Evolutionary conservation across 2,329 filamentous ascomycete species (phyloP).

Genomic region (Phymatotrichopsis omnivora): DNA sequence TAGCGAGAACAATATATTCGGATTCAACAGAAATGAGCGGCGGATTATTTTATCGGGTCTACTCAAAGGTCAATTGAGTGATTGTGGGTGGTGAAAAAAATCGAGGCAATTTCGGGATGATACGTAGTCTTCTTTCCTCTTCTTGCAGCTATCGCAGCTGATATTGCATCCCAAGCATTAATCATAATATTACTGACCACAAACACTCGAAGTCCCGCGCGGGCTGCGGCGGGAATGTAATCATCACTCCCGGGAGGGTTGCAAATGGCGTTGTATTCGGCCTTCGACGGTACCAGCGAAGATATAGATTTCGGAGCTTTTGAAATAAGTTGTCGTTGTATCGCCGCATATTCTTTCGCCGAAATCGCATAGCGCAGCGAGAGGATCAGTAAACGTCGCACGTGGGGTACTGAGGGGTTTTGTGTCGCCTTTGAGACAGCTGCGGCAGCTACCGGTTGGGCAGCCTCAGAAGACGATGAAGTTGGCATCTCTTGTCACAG

Average conservation of each 20-base stretch:
- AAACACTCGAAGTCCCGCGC: conserved; percentile 63
- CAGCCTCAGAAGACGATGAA: too few species aligned
- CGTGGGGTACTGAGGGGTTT: conserved; percentile 30
- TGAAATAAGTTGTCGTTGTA: conserved; percentile 75
- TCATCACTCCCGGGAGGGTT: conserved; percentile 44
- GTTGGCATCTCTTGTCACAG: too few species aligned
- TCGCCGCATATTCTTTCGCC: conserved; percentile 70
- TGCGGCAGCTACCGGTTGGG: too few species aligned
- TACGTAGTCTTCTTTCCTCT: conserved; percentile 40
- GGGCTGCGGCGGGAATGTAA: conserved; percentile 59
- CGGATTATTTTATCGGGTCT: too few species aligned
- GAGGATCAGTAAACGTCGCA: conserved; percentile 68
- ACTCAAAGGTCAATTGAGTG: too few species aligned
- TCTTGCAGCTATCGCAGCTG: conserved; percentile 34
- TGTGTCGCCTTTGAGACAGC: too few species aligned
- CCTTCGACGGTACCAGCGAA: conserved; percentile 48
- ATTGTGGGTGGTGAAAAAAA: too few species aligned
- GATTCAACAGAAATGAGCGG: conserved; percentile 10
- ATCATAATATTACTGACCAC: conserved; percentile 51
- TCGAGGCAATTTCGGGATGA: too few species aligned
- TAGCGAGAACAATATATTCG: conserved; percentile 40
- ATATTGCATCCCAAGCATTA: conserved; percentile 51
- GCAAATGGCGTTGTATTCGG: conserved; percentile 41
- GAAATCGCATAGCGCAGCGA: conserved; percentile 72
- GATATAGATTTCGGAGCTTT: conserved; percentile 46